phyloP scores from a whole-genome alignment of 306 rosid species.

The Erythrophleum fordii region DNA sequence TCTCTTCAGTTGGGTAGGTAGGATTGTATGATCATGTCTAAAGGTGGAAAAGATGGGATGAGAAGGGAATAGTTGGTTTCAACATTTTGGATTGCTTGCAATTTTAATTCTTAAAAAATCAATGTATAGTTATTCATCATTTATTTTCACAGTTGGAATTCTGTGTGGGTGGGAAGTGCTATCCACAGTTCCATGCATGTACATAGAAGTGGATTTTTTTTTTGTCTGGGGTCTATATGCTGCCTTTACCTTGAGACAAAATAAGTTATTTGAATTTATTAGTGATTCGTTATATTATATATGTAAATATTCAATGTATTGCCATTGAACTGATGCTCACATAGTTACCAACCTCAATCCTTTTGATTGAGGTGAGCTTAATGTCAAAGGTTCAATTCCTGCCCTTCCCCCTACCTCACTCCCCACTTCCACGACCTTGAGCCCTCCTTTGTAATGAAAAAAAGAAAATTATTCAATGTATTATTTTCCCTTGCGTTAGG shows the following conservation, averaged over 20 bases:
- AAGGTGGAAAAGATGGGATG: slow-evolving; percentile 26
- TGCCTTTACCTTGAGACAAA: background rate
- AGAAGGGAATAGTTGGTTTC: background rate
- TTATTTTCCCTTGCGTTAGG: no score
- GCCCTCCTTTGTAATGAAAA: no score
- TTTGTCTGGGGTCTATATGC: background rate
- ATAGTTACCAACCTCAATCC: background rate
- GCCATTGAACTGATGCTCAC: background rate
- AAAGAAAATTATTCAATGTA: no score
- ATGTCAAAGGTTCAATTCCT: background rate
- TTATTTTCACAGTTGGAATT: background rate
- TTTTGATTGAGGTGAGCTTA: background rate
- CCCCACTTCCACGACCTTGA: no score
- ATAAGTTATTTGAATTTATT: background rate
- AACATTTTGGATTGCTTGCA: slow-evolving; percentile 30
- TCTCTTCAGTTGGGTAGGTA: slow-evolving; percentile 9
- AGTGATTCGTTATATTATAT: background rate
- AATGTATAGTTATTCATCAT: background rate
- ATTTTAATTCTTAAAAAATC: slow-evolving; percentile 23
- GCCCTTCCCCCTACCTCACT: no score
- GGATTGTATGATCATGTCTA: background rate
- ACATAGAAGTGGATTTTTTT: background rate
- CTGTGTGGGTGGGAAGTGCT: background rate
- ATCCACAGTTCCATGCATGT: background rate
- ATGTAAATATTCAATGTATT: background rate